These are phyloP conservation scores for Chlorella sp. DNA, from an alignment of 139 green algal species.

Conservation along the genomic window DNA sequence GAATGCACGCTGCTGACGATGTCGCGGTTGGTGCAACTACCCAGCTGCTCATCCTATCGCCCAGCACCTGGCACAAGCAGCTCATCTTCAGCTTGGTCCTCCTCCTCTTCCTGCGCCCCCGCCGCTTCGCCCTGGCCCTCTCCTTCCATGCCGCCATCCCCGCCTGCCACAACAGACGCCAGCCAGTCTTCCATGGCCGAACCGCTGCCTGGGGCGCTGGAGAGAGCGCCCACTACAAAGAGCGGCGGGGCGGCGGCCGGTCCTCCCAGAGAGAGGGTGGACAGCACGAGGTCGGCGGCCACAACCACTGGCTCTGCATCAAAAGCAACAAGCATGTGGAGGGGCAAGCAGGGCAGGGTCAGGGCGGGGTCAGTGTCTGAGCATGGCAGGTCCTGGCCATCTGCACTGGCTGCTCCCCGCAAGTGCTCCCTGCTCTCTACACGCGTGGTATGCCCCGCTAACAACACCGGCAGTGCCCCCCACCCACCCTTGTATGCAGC, in stretches of 20 bases:
- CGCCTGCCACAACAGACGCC: slow-evolving; percentile 3
- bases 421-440: no score
- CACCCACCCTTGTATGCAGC: slow-evolving; percentile 16
- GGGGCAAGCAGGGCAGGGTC: no score
- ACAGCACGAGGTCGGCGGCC: slow-evolving; percentile 18
- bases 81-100: background rate
- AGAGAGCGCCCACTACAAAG: slow-evolving; percentile 11
- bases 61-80: slow-evolving; percentile 19
- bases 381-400: no score
- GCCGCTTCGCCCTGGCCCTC: background rate
- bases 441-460: background rate
- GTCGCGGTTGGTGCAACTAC: no score
- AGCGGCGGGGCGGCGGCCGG: background rate
- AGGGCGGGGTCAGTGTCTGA: no score
- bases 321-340: no score
- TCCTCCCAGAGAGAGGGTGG: background rate
- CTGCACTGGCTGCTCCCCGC: no score
- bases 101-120: background rate
- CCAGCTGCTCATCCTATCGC: no score
- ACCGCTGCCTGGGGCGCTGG: slow-evolving; percentile 2
- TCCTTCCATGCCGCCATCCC: background rate
- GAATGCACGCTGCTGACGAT: no score
- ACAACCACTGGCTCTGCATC: slow-evolving; percentile 26
- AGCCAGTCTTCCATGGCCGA: slow-evolving; percentile 43
- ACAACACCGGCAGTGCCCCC: no score